Percentiles rank a stretch among this genome's conserved stretches.
Conservation (phyloP, 441 rosid species). For the Theobroma grandiflorum region DNA sequence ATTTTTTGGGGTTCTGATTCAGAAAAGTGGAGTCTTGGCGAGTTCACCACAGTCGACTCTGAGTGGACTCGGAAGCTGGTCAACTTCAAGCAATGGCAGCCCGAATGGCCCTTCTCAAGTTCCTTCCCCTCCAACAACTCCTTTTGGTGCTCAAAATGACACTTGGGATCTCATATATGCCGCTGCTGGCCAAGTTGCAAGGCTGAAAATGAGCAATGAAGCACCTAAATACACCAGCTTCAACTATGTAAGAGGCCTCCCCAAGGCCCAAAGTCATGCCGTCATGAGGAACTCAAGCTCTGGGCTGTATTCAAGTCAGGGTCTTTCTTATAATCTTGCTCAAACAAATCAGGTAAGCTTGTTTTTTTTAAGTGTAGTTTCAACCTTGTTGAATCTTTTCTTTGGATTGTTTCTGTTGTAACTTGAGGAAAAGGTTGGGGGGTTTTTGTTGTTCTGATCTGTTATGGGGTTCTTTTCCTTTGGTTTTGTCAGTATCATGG, state of each 20-base stretch:
- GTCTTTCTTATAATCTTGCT: constrained; percentile 18
- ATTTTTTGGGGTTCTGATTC: background rate
- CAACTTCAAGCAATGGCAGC: constrained; percentile 67
- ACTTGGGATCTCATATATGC: constrained; percentile 72
- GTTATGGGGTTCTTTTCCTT: background rate
- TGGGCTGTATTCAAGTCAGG: constrained; percentile 40
- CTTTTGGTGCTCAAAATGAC: constrained; percentile 47
- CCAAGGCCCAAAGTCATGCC: constrained; percentile 20
- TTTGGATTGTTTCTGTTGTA: background rate
- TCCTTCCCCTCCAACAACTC: constrained; percentile 73
- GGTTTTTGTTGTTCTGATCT: background rate
- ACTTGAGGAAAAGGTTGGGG: background rate
- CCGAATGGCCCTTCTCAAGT: constrained; percentile 61
- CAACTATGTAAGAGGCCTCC: constrained; percentile 30
- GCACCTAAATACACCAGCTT: constrained; percentile 27
- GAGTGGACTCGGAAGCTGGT: constrained; percentile 66
- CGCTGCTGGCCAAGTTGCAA: constrained; percentile 77
- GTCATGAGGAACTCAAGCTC: constrained; percentile 29
- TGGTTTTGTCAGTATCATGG: constrained; percentile 34
- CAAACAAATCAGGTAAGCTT: constrained; percentile 38
- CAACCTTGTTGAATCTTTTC: no score
- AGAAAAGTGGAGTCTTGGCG: constrained; percentile 49
- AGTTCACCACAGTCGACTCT: constrained; percentile 83
- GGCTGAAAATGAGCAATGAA: constrained; percentile 54
- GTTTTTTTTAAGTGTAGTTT: no score